Evolutionary conservation across 106 monocot genomes (phyloP).

Genomic region (Allium fistulosum): DNA sequence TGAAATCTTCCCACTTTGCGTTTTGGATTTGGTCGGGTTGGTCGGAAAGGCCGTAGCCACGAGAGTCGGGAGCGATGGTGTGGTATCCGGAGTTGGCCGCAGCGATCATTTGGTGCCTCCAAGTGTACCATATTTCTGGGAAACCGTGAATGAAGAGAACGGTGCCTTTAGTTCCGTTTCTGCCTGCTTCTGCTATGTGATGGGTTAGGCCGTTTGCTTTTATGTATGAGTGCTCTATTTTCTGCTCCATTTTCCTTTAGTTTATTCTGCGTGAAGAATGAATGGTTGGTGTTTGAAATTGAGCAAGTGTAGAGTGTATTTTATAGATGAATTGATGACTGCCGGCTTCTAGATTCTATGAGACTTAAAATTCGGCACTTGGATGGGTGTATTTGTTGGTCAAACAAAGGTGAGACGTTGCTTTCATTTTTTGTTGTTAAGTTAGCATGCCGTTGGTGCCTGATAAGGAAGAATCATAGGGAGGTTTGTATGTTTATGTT

Average conservation of each 20-base stretch:
- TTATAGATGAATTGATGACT: no score
- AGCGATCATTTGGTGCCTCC: slow-evolving; percentile 77
- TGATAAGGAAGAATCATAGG: no score
- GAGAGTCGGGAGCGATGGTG: slow-evolving; percentile 52
- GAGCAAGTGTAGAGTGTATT: no score
- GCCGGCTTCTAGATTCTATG: no score
- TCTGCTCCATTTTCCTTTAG: background rate
- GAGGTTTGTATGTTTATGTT: no score
- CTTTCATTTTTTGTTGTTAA: no score
- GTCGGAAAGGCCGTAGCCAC: slow-evolving; percentile 65
- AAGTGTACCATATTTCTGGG: slow-evolving; percentile 88
- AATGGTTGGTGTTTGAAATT: no score
- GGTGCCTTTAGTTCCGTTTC: slow-evolving; percentile 28
- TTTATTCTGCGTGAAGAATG: no score
- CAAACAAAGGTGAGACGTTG: no score
- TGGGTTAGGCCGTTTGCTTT: slow-evolving; percentile 33
- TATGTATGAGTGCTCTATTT: slow-evolving; percentile 41
- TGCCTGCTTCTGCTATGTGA: slow-evolving; percentile 47
- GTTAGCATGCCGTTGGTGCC: no score
- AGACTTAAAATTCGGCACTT: no score
- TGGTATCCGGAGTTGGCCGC: slow-evolving; percentile 44
- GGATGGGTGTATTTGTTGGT: no score
- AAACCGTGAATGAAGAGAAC: slow-evolving; percentile 68
- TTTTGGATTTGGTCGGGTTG: slow-evolving; percentile 18
- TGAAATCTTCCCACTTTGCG: slow-evolving; percentile 31